Percentiles rank a stretch among this genome's conserved stretches.
phyloP scores from a whole-genome alignment of 495 filamentous ascomycete genomes.

The Penicillium salamii region DNA sequence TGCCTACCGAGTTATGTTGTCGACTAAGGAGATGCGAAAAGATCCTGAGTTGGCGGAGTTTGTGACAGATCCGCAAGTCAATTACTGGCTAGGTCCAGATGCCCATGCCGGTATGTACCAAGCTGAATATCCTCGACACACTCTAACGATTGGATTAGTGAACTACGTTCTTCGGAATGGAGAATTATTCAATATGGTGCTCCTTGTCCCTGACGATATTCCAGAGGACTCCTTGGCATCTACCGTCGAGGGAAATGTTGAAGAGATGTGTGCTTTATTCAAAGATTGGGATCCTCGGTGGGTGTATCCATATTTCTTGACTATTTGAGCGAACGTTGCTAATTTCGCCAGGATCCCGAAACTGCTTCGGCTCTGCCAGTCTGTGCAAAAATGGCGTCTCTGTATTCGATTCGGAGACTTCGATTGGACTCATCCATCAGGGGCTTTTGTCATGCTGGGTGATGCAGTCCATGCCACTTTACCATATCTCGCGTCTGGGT shows the following conservation, averaged over 20 bases:
- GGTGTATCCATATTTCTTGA: slow-evolving; percentile 27
- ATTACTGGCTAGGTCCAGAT: slow-evolving; percentile 70
- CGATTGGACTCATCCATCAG: slow-evolving; percentile 54
- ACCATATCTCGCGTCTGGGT: slow-evolving; percentile 54
- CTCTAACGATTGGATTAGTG: slow-evolving; percentile 29
- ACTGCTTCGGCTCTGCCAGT: slow-evolving; percentile 37
- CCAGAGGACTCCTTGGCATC: slow-evolving; percentile 46
- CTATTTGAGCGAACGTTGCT: neutral
- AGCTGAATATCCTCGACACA: neutral
- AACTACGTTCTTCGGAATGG: slow-evolving; percentile 61
- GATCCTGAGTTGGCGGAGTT: slow-evolving; percentile 53
- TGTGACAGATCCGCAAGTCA: slow-evolving; percentile 53
- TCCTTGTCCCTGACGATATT: slow-evolving; percentile 68
- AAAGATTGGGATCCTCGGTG: slow-evolving; percentile 57
- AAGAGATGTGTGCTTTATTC: slow-evolving; percentile 65
- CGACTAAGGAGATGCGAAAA: slow-evolving; percentile 39
- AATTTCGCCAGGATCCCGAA: slow-evolving; percentile 26
- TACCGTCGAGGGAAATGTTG: slow-evolving; percentile 53
- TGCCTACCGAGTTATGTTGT: slow-evolving; percentile 62
- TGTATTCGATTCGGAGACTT: slow-evolving; percentile 53
- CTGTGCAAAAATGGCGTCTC: slow-evolving; percentile 64
- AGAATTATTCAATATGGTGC: slow-evolving; percentile 64
- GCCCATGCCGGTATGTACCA: slow-evolving; percentile 46
- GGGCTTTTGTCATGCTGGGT: slow-evolving; percentile 57
- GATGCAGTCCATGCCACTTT: slow-evolving; percentile 65